phyloP scores from a whole-genome alignment of 108 stramenopile genomes.

The Nitzschia sp. region DNA sequence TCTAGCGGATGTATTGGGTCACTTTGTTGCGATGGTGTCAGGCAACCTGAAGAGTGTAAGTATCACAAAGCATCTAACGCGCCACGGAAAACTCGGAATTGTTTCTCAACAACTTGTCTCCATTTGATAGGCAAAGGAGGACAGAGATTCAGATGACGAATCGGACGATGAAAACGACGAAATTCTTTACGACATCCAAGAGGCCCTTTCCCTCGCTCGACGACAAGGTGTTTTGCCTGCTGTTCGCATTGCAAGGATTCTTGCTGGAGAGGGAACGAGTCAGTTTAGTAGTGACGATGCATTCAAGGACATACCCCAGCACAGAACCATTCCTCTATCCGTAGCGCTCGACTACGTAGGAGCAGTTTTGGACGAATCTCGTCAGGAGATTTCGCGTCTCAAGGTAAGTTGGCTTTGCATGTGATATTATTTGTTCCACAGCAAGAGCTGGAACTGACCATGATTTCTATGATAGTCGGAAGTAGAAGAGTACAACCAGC shows the following conservation, averaged over 20 bases:
- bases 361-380: slow-evolving; percentile 73
- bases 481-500: slow-evolving; percentile 74
- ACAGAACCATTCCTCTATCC: slow-evolving; percentile 66
- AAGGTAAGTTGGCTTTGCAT: slow-evolving; percentile 31
- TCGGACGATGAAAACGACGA: slow-evolving; percentile 62
- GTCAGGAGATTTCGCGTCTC: slow-evolving; percentile 58
- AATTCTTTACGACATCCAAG: slow-evolving; percentile 79
- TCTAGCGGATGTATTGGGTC: slow-evolving; percentile 75
- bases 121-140: slow-evolving; percentile 21
- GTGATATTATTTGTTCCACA: neutral
- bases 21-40: slow-evolving; percentile 73
- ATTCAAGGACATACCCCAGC: slow-evolving; percentile 4
- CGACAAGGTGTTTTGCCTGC: slow-evolving; percentile 69
- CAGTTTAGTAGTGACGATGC: slow-evolving; percentile 53
- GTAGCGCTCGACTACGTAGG: slow-evolving; percentile 86
- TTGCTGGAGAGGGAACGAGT: slow-evolving; percentile 78
- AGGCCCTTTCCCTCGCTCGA: slow-evolving; percentile 68
- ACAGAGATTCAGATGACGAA: slow-evolving; percentile 43
- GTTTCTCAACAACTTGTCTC: neutral
- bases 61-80: too few relatives aligned
- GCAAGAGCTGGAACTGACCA: neutral
- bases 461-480: slow-evolving; percentile 19
- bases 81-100: neutral
- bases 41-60: slow-evolving; percentile 34
- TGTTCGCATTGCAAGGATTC: slow-evolving; percentile 77